Percentiles rank a stretch among this genome's conserved stretches.
These are phyloP conservation scores for Pseudopithomyces maydicus DNA, from an alignment of 2,329 filamentous ascomycete species.

Conservation along the genomic window DNA sequence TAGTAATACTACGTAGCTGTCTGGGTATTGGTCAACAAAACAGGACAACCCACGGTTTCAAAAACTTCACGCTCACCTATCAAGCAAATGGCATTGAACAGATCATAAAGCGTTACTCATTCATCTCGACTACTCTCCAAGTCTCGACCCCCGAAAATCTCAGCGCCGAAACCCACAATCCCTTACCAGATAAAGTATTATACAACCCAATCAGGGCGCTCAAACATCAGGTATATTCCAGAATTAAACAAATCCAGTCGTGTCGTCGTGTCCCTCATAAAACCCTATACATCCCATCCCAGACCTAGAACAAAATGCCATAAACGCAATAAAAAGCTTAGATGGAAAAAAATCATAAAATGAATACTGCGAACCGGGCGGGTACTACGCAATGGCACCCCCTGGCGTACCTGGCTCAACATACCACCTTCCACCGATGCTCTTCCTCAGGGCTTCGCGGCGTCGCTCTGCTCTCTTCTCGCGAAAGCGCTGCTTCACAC, in stretches of 20 bases:
- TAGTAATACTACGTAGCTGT: too few relatives aligned
- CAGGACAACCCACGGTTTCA: too few relatives aligned
- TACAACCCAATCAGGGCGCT: not conserved
- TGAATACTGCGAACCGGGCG: not conserved
- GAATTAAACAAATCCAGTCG: not conserved
- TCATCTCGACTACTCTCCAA: not conserved
- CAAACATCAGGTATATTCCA: not conserved
- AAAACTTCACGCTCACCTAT: not conserved
- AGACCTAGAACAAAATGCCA: not conserved
- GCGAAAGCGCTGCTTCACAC: conserved; percentile 54
- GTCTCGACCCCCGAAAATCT: not conserved
- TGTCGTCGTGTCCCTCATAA: not conserved
- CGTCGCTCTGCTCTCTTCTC: conserved; percentile 57
- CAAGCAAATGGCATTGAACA: not conserved
- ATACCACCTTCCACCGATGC: conserved; percentile 56
- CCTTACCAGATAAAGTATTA: not conserved
- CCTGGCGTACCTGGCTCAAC: conserved; percentile 27
- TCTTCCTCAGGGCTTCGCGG: conserved; percentile 58
- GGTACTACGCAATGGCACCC: conserved; percentile 19
- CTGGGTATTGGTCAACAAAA: too few relatives aligned
- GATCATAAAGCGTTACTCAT: not conserved
- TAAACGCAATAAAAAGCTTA: not conserved
- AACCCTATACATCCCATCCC: not conserved
- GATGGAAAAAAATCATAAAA: not conserved
- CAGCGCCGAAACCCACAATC: not conserved